Evolutionary conservation across 352 stramenopile species (phyloP).

Genomic region (Thalassiosira ordinaria): DNA sequence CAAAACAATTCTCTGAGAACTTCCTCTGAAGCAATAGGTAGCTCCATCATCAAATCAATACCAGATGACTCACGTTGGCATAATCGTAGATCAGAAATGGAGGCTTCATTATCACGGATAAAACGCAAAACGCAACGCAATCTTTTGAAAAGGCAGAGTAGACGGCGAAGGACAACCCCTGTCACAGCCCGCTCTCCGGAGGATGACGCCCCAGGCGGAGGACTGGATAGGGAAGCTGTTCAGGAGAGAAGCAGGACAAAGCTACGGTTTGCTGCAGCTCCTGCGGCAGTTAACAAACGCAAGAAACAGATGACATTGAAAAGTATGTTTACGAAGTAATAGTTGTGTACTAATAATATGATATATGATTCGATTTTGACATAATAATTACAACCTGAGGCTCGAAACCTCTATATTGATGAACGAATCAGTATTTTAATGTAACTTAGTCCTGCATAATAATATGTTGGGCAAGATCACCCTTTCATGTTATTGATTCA

Average conservation of each 20-base stretch:
- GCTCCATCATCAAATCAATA: constrained; percentile 28
- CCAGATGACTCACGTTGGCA: constrained; percentile 21
- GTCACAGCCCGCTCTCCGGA: not conserved
- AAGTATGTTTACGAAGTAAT: constrained; percentile 39
- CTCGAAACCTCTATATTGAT: too few species aligned
- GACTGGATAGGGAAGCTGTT: not conserved
- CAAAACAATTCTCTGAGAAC: constrained; percentile 36
- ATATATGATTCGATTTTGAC: too few species aligned
- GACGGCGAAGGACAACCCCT: constrained; percentile 7
- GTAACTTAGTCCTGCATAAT: not conserved
- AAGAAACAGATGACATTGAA: constrained; percentile 53
- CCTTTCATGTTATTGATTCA: too few species aligned
- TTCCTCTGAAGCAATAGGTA: constrained; percentile 37
- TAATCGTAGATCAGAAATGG: constrained; percentile 27
- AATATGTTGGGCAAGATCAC: too few species aligned
- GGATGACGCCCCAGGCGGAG: not conserved
- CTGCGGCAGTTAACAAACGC: constrained; percentile 28
- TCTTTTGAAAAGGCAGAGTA: constrained; percentile 21
- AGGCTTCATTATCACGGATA: constrained; percentile 29
- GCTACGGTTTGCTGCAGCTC: constrained; percentile 42
- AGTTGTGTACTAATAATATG: not conserved
- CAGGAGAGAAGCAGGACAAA: constrained; percentile 4
- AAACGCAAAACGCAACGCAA: constrained; percentile 7
- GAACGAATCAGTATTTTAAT: too few species aligned
- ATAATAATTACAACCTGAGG: too few species aligned